Base-by-base conservation (phyloP, 805 yeast genomes). In the Ogataea sp. region DNA sequence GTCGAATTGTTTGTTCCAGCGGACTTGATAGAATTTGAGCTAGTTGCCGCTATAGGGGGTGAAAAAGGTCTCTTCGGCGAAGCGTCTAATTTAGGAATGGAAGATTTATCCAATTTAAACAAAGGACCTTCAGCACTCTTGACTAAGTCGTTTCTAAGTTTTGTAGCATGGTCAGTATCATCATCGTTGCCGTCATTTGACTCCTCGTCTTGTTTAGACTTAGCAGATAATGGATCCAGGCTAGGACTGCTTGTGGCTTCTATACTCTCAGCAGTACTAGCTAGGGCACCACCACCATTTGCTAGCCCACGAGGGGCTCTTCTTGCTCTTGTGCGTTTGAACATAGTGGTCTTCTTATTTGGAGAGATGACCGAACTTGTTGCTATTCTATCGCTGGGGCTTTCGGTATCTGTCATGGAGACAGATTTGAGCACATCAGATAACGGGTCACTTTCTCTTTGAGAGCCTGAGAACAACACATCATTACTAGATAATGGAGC, bases 111-210 rank as follows among this genome's bases (percentile, higher is more conserved):
- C 27, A 75, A 54, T 17, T 73, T 64, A 43, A 75, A 78, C 34
- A 78, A 58, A 3, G 83, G 83, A 5, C 70, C 72, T 27, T 78
- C 73, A 1, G 71, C 67, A 24, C 70, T 73, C 44, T 67, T 34
- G 8, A 33, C 21, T 13, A 6, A 24, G 20, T 15, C 32, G 11
- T 37, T n/a, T 23, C 25, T 25, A n/a, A 24, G 11, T 20, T 11
- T 14, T 7, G 28, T 8, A 4, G 6, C 14, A 10, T 20, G 20
- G 5, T 15, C 17, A 3, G 17, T 11, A n/a, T 11, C 6, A 23
- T 15, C 23, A 13, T 14, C 6, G 4, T 8, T 13, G 6, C 17
- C 3, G 24, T 23, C 36, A 16, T 23, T 17, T 20, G n/a, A 16
- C 16, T 24, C 29, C 3, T 23, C 7, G 4, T 30, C 33, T 15